Evolutionary conservation across 176 grass and related monocot genomes (phyloP).

Genomic region (Cymbopogon citratus): DNA sequence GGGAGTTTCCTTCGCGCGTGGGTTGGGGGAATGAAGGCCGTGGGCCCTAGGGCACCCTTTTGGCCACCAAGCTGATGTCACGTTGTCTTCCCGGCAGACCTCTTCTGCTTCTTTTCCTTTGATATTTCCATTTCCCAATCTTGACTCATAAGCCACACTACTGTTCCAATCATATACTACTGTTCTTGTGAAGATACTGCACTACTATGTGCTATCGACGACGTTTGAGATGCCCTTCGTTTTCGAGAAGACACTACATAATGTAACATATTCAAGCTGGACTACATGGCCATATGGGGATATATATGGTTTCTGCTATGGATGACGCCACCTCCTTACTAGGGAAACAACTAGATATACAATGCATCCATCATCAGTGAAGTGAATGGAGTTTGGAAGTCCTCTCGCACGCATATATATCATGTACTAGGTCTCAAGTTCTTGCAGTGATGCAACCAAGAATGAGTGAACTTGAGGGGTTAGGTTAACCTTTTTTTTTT

Average conservation of each 20-base stretch:
- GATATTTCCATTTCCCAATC: background rate
- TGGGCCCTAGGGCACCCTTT: constrained; percentile 23
- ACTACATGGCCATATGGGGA: too few species aligned
- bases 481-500: too few species aligned
- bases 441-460: constrained; percentile 5
- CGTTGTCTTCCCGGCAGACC: background rate
- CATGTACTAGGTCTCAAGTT: background rate
- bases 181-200: background rate
- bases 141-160: constrained; percentile 7
- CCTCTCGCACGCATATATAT: background rate
- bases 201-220: too few species aligned
- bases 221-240: background rate
- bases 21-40: constrained; percentile 39
- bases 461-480: background rate
- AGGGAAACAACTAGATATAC: background rate
- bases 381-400: background rate
- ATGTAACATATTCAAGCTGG: too few species aligned
- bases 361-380: background rate
- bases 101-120: background rate
- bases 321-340: background rate
- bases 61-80: constrained; percentile 34
- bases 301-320: background rate
- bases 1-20: constrained; percentile 41
- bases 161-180: background rate
- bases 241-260: background rate